Percentiles rank a stretch among this genome's conserved stretches.
phyloP scores from a whole-genome alignment of 257 asterid genomes.

The Thymus mandschuricus region DNA sequence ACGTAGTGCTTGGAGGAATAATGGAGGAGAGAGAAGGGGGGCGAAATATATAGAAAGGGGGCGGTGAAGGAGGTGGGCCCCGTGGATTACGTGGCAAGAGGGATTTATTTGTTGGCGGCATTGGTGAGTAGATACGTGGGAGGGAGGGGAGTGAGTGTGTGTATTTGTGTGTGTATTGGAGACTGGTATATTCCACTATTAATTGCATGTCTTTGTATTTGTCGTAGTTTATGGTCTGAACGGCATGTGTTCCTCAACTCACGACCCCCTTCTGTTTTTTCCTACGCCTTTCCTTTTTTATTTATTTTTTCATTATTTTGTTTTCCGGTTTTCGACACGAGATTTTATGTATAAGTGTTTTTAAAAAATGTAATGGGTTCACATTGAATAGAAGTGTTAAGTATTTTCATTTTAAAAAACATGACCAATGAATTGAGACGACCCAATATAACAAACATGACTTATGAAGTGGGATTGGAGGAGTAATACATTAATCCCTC shows the following conservation, averaged over 20 bases:
- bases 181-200: background rate
- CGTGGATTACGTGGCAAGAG: conserved; percentile 27
- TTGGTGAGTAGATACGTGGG: conserved; percentile 29
- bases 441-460: no score
- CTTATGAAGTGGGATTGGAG: no score
- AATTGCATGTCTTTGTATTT: background rate
- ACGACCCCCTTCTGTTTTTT: background rate
- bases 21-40: conserved; percentile 1
- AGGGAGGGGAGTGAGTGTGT: conserved; percentile 22
- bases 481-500: no score
- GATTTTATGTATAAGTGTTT: no score
- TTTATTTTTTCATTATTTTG: background rate
- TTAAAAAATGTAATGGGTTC: no score
- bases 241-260: conserved; percentile 24
- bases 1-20: background rate
- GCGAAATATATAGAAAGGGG: conserved; percentile 26
- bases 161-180: conserved; percentile 7
- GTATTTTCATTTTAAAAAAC: no score
- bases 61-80: conserved; percentile 1
- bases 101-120: conserved; percentile 32
- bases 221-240: background rate
- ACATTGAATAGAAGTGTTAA: no score
- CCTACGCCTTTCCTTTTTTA: background rate
- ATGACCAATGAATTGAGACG: no score
- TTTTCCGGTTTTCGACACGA: no score